Percentiles rank a stretch among this genome's conserved stretches.
phyloP scores from a whole-genome alignment of 495 filamentous ascomycete genomes.

The Hypoxylon fuscum region DNA sequence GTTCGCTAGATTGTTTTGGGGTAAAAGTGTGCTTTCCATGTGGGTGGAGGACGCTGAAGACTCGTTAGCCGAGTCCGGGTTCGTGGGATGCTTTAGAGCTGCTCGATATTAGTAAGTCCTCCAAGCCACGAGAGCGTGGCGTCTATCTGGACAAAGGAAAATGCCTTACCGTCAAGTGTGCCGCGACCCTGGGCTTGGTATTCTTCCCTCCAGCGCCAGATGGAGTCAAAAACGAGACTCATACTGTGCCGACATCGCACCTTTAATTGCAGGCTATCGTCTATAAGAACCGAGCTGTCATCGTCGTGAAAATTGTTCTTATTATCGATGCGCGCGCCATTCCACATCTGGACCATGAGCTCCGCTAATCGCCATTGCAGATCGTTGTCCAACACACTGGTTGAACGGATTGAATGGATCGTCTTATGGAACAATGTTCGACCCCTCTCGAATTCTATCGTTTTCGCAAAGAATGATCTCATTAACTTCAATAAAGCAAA shows the following conservation, averaged over 20 bases:
- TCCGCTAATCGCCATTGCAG: slow-evolving; percentile 86
- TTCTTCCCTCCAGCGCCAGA: slow-evolving; percentile 93
- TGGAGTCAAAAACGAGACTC: slow-evolving; percentile 90
- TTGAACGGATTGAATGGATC: slow-evolving; percentile 77
- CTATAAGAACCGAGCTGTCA: slow-evolving; percentile 56
- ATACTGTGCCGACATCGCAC: slow-evolving; percentile 92
- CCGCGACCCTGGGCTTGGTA: slow-evolving; percentile 79
- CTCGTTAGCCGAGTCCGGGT: slow-evolving; percentile 80
- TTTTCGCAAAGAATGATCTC: slow-evolving; percentile 79
- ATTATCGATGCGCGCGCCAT: slow-evolving; percentile 68
- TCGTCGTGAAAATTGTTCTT: slow-evolving; percentile 50
- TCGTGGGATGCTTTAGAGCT: slow-evolving; percentile 86
- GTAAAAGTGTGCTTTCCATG: slow-evolving; percentile 62
- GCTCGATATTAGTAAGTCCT: slow-evolving; percentile 51
- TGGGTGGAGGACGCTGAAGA: slow-evolving; percentile 73
- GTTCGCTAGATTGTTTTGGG: slow-evolving; percentile 45
- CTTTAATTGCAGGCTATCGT: slow-evolving; percentile 82
- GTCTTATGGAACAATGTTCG: slow-evolving; percentile 77
- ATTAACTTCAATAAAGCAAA: slow-evolving; percentile 87
- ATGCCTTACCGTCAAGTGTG: slow-evolving; percentile 76
- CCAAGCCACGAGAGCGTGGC: slow-evolving; percentile 23
- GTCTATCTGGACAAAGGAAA: slow-evolving; percentile 27
- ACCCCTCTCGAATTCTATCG: slow-evolving; percentile 79
- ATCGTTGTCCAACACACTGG: slow-evolving; percentile 85
- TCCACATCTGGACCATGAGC: slow-evolving; percentile 92